These are phyloP conservation scores for Trichoderma reesei DNA, from an alignment of 495 filamentous ascomycete genomes.

Conservation along the genomic window DNA sequence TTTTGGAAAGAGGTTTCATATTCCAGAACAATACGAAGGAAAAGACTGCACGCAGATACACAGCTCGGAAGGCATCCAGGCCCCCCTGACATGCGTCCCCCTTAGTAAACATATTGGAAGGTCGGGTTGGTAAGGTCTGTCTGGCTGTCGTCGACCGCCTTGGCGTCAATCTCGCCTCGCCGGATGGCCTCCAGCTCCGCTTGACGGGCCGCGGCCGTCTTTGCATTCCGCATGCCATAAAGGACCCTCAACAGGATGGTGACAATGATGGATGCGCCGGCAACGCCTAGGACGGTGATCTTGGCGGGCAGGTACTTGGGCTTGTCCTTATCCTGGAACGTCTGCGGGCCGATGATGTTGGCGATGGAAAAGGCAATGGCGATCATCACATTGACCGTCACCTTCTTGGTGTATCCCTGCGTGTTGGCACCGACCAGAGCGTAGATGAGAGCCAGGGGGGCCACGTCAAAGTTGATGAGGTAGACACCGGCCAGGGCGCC, in stretches of 20 bases:
- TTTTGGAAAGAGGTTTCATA: no score
- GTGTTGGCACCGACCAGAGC: conserved; percentile 17
- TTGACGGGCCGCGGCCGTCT: not conserved
- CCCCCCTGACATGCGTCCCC: not conserved
- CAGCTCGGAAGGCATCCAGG: not conserved
- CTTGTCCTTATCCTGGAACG: not conserved
- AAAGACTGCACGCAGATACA: not conserved
- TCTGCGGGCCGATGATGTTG: conserved; percentile 10
- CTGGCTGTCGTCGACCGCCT: not conserved
- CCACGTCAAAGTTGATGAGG: conserved; percentile 44
- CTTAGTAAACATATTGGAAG: conserved; percentile 8
- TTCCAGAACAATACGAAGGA: not conserved
- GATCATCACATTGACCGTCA: not conserved
- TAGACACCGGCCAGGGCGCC: conserved; percentile 49
- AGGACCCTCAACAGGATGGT: conserved; percentile 1
- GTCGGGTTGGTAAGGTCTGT: not conserved
- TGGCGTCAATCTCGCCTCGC: conserved; percentile 2
- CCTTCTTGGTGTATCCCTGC: conserved; percentile 10
- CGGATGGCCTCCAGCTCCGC: not conserved
- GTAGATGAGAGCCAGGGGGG: conserved; percentile 27
- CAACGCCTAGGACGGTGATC: not conserved
- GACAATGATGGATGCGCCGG: conserved; percentile 1
- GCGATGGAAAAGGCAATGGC: conserved; percentile 9
- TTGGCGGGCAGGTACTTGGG: conserved; percentile 8
- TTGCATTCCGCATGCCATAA: not conserved